Conservation (phyloP, 768 basidiomycete genomes). For the Mycena pura region DNA sequence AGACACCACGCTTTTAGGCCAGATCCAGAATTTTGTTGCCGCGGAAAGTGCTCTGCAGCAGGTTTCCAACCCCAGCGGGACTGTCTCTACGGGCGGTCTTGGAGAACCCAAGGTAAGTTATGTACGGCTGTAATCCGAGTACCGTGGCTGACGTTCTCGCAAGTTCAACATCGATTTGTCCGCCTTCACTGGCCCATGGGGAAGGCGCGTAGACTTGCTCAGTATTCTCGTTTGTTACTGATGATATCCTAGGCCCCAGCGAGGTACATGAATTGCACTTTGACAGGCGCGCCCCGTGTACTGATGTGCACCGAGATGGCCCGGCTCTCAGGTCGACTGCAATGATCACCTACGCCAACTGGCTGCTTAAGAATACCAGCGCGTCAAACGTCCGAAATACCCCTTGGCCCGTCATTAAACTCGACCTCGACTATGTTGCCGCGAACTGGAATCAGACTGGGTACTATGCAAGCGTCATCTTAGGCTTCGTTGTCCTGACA, state of each 20-base stretch:
- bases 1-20: conserved; percentile 53
- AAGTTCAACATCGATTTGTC: conserved; percentile 69
- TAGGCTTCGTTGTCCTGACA: background rate
- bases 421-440: conserved; percentile 62
- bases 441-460: conserved; percentile 58
- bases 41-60: conserved; percentile 64
- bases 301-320: conserved; percentile 53
- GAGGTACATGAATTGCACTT: conserved; percentile 45
- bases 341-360: conserved; percentile 72
- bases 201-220: conserved; percentile 29
- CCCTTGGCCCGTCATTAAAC: conserved; percentile 37
- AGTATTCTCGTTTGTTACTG: background rate
- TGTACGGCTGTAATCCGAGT: background rate
- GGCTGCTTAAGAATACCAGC: conserved; percentile 58
- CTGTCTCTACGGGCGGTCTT: conserved; percentile 64
- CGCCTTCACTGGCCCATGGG: conserved; percentile 62
- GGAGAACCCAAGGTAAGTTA: conserved; percentile 59
- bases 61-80: conserved; percentile 70
- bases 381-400: conserved; percentile 43
- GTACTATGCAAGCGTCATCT: conserved; percentile 31
- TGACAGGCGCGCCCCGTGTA: background rate
- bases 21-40: conserved; percentile 62
- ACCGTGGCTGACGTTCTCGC: background rate
- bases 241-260: conserved; percentile 52
- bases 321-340: conserved; percentile 74